Base-by-base conservation (phyloP, 2,329 filamentous ascomycete genomes). In the Fusarium musae region DNA sequence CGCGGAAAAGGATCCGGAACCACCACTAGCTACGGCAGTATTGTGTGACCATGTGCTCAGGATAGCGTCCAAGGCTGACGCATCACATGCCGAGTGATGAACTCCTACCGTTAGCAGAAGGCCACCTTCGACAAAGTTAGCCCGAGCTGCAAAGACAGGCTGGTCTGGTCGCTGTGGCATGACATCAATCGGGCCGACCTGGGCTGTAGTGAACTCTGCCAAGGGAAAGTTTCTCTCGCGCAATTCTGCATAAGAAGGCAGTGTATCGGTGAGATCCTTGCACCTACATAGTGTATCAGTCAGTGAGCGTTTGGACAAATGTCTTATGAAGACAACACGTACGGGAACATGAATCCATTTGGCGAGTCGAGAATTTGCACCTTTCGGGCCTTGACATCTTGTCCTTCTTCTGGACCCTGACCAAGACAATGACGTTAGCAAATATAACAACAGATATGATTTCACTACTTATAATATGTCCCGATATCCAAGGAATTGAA, bases 401-500 rank as follows among this genome's bases (percentile, higher is more conserved):
- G 23, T 32, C 34, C 43, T 50, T 50, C 34, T 13, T 59, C 57
- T 15, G 34, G 57, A 3, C 57, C 43, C 57, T 59, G 21, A 4
- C 3, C 11, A 36, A 8, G 15, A 36, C 9, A 16, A 15, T 42
- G 5, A 19, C 1, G 19, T 56, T 23, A 56, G 19, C 1, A 19
- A 43, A 3, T 11, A 10, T 19, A 8, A 15, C 2, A 1, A 8
- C 4, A 21, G 3, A 13, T 36, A 6, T 3, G 3, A n/a, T 16
- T 21, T 21, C 6, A 49, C 1, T 16, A 32, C 43, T 30, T 50
- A 30, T 26, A 16, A 50, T 39, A 1, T 16, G 9, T 11, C 57
- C 57, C 23, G 43, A n/a, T 21, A 50, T 32, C 57, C 57, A 59
- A 15, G 34, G 57, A 30, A 59, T 21, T 11, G 57, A 50, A 10